These are phyloP conservation scores for Rhynchosporium secalis DNA, from an alignment of 2,329 filamentous ascomycete species.

Conservation along the genomic window DNA sequence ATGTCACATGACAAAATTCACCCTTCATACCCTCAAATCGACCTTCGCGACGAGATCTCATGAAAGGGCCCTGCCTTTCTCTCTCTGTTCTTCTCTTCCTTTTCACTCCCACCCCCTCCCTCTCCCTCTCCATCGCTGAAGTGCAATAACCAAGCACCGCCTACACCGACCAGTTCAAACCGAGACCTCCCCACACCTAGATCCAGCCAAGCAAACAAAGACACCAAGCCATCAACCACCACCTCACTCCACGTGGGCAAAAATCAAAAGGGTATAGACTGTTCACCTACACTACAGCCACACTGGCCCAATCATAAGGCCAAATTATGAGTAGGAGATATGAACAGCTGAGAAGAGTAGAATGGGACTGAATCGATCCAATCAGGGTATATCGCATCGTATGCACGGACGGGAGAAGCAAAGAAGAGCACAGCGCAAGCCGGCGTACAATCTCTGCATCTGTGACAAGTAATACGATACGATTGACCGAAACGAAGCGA, in stretches of 20 bases:
- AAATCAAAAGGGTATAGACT: conserved; percentile 12
- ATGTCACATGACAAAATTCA: too few relatives aligned
- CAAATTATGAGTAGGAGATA: not conserved
- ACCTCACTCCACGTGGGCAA: not conserved
- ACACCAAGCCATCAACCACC: conserved; percentile 2
- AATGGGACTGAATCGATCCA: not conserved
- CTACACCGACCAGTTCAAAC: not conserved
- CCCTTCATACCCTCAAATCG: too few relatives aligned
- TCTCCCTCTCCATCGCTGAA: too few relatives aligned
- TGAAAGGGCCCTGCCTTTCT: too few relatives aligned
- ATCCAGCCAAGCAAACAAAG: conserved; percentile 10
- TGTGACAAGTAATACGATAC: not conserved
- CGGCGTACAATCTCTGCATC: conserved; percentile 18
- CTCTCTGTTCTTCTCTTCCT: too few relatives aligned
- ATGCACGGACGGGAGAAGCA: not conserved
- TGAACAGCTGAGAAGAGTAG: conserved; percentile 4
- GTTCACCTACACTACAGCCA: not conserved
- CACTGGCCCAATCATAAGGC: not conserved
- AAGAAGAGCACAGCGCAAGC: conserved; percentile 24
- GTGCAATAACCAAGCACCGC: too few relatives aligned
- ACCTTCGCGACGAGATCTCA: too few relatives aligned
- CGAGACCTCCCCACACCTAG: conserved; percentile 1
- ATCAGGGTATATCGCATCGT: not conserved
- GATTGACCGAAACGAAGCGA: not conserved
- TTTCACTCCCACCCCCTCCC: too few relatives aligned